Evolutionary conservation across 768 basidiomycete genomes (phyloP), one percentile per base, ranked within the genome.

Genomic region (Suillus lakei): DNA sequence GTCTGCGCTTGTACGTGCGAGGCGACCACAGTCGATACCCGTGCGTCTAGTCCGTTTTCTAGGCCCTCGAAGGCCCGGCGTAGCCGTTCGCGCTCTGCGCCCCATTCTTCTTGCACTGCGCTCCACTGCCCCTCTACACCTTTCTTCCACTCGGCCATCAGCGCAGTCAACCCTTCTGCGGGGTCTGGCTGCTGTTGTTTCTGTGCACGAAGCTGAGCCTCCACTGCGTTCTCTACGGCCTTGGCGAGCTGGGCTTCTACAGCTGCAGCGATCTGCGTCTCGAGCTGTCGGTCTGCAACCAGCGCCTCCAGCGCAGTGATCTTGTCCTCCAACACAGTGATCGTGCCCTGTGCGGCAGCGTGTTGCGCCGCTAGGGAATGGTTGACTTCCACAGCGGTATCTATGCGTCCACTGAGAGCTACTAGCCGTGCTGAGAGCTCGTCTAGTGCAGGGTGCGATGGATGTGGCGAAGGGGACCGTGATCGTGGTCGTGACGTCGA

Each of bases 101-200:
- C 84, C 95, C 95, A 98, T 63, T 92, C 91, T 68, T 93, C 90
- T 70, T 90, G 87, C 38, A 96, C 89, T 34, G 77, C 79, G 41
- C 80, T 85, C 93, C 93, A 96, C 59, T 89, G 86, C 10, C 89
- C 91, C 70, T 96, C 94, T 28, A 96, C 87, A 13, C 80, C 81
- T 71, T 86, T 88, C 74, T 90, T 91, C 92, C 93, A 96, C 48
- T 89, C 87, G 23, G 81, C 78, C 36, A 91, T 78, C 74, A 89
- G 82, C 26, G 81, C 78, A 15, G 82, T 85, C 46, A 89, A 74
- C 0, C 83, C 82, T 39, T 86, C 85, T 12, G 58, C 39, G 7
- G 53, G 30, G n/a, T 32, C 53, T n/a, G 30, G 21, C 18, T 59
- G 58, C 18, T 59, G 58, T 21, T 59, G 39, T 30, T 59, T 59